Percentiles rank a stretch among this genome's conserved stretches.
Conservation (phyloP, 331 rosid species). For the Cydonia oblonga region DNA sequence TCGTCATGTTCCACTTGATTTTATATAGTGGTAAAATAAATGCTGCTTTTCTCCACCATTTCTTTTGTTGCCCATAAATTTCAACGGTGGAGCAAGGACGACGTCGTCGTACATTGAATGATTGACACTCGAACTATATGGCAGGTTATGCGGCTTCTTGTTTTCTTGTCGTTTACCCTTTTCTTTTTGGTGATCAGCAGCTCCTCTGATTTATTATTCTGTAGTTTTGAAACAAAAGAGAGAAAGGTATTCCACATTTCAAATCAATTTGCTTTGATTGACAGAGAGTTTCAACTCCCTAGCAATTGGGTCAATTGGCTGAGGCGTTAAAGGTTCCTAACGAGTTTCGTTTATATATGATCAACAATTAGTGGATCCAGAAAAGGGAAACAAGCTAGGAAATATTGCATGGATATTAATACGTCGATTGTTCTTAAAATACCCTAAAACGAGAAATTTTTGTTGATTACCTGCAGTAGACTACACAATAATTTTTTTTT, state of each 20-base stretch:
- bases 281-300: slow-evolving; percentile 18
- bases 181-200: not conserved
- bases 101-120: not conserved
- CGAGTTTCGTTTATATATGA: no score
- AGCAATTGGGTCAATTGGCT: slow-evolving; percentile 15
- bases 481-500: no score
- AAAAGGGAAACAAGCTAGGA: not conserved
- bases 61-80: not conserved
- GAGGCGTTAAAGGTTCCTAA: no score
- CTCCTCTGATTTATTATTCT: not conserved
- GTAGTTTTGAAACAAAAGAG: not conserved
- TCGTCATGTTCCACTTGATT: not conserved
- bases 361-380: not conserved
- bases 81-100: not conserved
- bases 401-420: not conserved
- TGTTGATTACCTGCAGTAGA: not conserved
- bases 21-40: not conserved
- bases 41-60: not conserved
- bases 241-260: not conserved
- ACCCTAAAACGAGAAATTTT: not conserved
- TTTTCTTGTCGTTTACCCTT: not conserved
- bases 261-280: not conserved
- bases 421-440: not conserved
- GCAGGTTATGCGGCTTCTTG: not conserved
- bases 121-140: not conserved